Evolutionary conservation across 2,329 filamentous ascomycete species (phyloP).

Genomic region (Sarocladium brachiariae): DNA sequence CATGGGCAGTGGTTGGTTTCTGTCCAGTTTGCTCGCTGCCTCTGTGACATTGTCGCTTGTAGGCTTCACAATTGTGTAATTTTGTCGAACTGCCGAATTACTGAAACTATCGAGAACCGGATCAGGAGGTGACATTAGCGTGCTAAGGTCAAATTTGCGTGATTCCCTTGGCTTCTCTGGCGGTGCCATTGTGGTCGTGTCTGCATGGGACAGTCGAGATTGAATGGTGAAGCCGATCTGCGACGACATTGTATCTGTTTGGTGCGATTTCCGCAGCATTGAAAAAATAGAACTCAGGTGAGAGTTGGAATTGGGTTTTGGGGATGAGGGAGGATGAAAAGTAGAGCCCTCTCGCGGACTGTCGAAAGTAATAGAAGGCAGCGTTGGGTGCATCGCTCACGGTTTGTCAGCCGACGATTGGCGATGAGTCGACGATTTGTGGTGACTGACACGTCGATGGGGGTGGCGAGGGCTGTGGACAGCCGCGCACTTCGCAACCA

Average conservation of each 20-base stretch:
- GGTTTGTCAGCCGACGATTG: slow-evolving; percentile 30
- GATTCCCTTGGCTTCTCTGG: slow-evolving; percentile 19
- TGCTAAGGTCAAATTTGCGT: slow-evolving; percentile 45
- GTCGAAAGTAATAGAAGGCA: slow-evolving; percentile 26
- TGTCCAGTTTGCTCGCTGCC: slow-evolving; percentile 8
- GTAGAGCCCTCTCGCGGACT: slow-evolving; percentile 15
- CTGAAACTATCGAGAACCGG: slow-evolving; percentile 47
- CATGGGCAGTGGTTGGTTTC: slow-evolving; percentile 33
- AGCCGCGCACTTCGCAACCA: slow-evolving; percentile 5
- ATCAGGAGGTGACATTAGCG: slow-evolving; percentile 57
- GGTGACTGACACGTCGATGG: slow-evolving; percentile 16
- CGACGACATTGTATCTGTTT: slow-evolving; percentile 10
- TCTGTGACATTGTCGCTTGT: neutral
- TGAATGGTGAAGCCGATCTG: neutral
- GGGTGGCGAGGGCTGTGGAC: slow-evolving; percentile 11
- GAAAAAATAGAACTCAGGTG: slow-evolving; percentile 15
- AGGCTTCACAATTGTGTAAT: slow-evolving; percentile 5
- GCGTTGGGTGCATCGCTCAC: slow-evolving; percentile 17
- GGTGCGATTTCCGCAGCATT: slow-evolving; percentile 11
- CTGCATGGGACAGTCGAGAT: slow-evolving; percentile 10
- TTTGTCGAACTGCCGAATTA: slow-evolving; percentile 16
- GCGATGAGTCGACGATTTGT: slow-evolving; percentile 14
- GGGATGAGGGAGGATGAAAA: slow-evolving; percentile 13
- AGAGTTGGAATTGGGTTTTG: slow-evolving; percentile 11
- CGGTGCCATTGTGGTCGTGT: slow-evolving; percentile 23